A percentile compares a stretch with the other conserved stretches of the same genome.
phyloP scores from a whole-genome alignment of 2,329 filamentous ascomycete genomes.

The Trichoderma sp. region DNA sequence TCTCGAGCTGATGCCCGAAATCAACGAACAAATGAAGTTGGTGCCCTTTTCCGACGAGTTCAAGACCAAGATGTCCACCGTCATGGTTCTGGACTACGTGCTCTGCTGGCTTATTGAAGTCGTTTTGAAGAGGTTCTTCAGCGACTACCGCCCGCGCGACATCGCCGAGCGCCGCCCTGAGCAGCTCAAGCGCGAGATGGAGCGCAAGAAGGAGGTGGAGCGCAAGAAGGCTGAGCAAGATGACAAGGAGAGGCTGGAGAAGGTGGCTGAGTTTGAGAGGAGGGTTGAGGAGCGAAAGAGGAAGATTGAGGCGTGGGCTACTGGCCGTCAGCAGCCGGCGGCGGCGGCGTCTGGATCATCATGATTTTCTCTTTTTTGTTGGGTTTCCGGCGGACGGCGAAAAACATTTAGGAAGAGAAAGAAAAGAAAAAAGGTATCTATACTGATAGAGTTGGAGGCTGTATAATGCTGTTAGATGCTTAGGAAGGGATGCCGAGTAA shows the following conservation, averaged over 20 bases:
- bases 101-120: conserved; percentile 89
- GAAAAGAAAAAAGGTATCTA: not conserved
- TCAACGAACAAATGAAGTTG: conserved; percentile 89
- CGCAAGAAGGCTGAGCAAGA: conserved; percentile 48
- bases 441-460: not conserved
- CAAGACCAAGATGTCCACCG: conserved; percentile 76
- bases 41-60: conserved; percentile 89
- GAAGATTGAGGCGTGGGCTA: conserved; percentile 48
- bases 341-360: not conserved
- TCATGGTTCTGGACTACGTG: conserved; percentile 85
- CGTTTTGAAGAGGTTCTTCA: conserved; percentile 78
- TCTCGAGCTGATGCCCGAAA: conserved; percentile 90
- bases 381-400: not conserved
- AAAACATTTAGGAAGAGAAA: not conserved
- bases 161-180: conserved; percentile 85
- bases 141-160: conserved; percentile 89
- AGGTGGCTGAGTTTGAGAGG: conserved; percentile 59
- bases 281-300: conserved; percentile 52
- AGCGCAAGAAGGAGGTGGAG: conserved; percentile 62
- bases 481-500: not conserved
- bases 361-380: not conserved
- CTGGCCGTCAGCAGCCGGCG: conserved; percentile 31
- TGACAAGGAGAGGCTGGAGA: conserved; percentile 51
- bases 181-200: conserved; percentile 74
- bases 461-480: not conserved